A percentile compares a stretch with the other conserved stretches of the same genome.
These are phyloP conservation scores for Trichocladium antarcticum DNA, from an alignment of 495 filamentous ascomycete species.

Conservation along the genomic window DNA sequence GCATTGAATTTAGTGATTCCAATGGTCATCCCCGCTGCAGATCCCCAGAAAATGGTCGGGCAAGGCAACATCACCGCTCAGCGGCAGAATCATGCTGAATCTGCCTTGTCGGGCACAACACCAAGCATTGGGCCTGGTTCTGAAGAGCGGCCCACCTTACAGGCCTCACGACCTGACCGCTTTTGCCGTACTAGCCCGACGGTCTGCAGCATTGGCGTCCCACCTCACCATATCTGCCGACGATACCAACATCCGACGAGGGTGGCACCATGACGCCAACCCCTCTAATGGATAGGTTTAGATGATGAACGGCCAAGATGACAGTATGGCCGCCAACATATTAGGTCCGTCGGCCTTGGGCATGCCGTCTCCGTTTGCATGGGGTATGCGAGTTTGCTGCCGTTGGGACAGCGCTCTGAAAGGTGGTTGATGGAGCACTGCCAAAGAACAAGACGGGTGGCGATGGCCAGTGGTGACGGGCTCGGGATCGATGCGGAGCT, in stretches of 20 bases:
- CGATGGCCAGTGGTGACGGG: conserved; percentile 3
- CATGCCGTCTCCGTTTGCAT: background rate
- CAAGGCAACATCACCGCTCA: background rate
- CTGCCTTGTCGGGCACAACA: conserved; percentile 4
- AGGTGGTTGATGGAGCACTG: background rate
- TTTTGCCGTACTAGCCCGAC: background rate
- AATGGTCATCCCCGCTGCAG: background rate
- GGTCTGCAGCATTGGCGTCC: background rate
- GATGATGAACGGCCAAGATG: background rate
- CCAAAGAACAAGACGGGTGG: background rate
- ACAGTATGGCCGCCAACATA: too few relatives aligned
- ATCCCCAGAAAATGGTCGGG: background rate
- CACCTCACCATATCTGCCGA: background rate
- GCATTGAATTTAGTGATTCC: background rate
- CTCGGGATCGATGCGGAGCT: background rate
- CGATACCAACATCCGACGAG: background rate
- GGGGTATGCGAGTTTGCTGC: background rate
- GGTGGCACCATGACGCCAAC: background rate
- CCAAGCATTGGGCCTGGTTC: background rate
- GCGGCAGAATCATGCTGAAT: background rate
- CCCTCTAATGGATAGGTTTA: background rate
- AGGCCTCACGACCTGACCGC: background rate
- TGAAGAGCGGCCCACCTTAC: background rate
- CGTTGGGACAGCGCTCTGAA: background rate
- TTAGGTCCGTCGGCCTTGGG: background rate